These are phyloP conservation scores for Malassezia dermatis DNA, from an alignment of 1,284 basidiomycete genomes.

Conservation along the genomic window DNA sequence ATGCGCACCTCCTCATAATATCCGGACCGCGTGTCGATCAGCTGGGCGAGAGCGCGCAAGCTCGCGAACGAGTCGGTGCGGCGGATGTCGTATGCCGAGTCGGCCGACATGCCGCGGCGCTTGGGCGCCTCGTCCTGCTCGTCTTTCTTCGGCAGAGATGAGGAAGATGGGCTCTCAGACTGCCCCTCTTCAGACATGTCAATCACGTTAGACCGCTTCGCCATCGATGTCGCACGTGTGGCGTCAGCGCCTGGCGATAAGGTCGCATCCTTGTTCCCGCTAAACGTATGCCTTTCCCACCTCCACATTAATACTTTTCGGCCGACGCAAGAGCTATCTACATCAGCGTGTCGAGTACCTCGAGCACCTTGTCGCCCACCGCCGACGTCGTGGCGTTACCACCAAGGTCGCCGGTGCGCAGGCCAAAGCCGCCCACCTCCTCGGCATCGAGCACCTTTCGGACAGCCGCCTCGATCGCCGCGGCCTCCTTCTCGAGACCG, in stretches of 20 bases:
- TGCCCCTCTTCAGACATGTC: not conserved
- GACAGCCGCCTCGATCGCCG: conserved; percentile 76
- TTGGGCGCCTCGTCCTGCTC: not conserved
- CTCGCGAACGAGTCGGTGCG: conserved; percentile 31
- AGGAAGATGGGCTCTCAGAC: not conserved
- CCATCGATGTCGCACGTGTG: not conserved
- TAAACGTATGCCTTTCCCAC: not conserved
- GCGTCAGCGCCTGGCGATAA: not conserved
- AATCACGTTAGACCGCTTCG: not conserved
- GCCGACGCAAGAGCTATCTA: conserved; percentile 6
- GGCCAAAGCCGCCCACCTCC: conserved; percentile 63
- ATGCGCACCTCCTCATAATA: conserved; percentile 34
- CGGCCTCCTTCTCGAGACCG: conserved; percentile 63
- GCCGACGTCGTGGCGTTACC: conserved; percentile 66
- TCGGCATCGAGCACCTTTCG: conserved; percentile 71
- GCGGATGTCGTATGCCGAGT: not conserved
- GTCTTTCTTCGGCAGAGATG: not conserved
- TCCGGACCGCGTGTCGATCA: conserved; percentile 37
- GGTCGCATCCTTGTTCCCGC: not conserved
- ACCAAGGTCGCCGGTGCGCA: conserved; percentile 78
- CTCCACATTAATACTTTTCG: not conserved
- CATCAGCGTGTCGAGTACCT: conserved; percentile 61
- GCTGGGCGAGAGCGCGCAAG: conserved; percentile 31
- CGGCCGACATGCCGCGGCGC: not conserved
- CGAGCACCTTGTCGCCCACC: conserved; percentile 73